phyloP scores from a whole-genome alignment of 805 yeast genomes.

The Tetrapisispora arboricola region DNA sequence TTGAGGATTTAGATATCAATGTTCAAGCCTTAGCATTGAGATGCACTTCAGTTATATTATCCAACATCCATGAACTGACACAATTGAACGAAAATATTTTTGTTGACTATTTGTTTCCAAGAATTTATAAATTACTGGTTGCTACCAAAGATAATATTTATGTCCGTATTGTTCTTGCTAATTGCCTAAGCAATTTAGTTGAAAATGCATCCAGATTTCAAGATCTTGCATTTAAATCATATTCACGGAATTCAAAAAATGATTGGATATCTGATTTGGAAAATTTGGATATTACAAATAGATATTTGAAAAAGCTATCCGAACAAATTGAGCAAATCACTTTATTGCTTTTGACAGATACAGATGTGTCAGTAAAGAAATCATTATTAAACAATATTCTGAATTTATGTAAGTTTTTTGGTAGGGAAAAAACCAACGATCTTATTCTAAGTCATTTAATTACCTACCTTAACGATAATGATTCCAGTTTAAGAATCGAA shows the following conservation, averaged over 20 bases:
- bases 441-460: constrained; percentile 81
- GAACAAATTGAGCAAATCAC: constrained; percentile 54
- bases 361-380: constrained; percentile 53
- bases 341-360: constrained; percentile 58
- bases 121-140: constrained; percentile 38
- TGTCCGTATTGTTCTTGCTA: constrained; percentile 60
- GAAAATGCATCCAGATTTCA: constrained; percentile 51
- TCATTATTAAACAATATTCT: constrained; percentile 62
- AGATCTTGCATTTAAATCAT: constrained; percentile 40
- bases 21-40: constrained; percentile 61
- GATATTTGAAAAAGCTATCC: constrained; percentile 16
- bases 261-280: constrained; percentile 9
- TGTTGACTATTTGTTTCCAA: constrained; percentile 74
- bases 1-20: constrained; percentile 46
- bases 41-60: constrained; percentile 55
- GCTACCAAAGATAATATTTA: constrained; percentile 32
- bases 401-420: constrained; percentile 71
- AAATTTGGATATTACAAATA: constrained; percentile 14
- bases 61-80: constrained; percentile 51
- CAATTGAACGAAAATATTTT: constrained; percentile 70
- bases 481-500: constrained; percentile 53
- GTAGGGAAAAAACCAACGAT: constrained; percentile 81
- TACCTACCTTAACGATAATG: constrained; percentile 78
- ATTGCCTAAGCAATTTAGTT: constrained; percentile 65
- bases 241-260: constrained; percentile 15